These are phyloP conservation scores for Xylaria telfairii DNA, from an alignment of 495 filamentous ascomycete genomes.

Conservation along the genomic window DNA sequence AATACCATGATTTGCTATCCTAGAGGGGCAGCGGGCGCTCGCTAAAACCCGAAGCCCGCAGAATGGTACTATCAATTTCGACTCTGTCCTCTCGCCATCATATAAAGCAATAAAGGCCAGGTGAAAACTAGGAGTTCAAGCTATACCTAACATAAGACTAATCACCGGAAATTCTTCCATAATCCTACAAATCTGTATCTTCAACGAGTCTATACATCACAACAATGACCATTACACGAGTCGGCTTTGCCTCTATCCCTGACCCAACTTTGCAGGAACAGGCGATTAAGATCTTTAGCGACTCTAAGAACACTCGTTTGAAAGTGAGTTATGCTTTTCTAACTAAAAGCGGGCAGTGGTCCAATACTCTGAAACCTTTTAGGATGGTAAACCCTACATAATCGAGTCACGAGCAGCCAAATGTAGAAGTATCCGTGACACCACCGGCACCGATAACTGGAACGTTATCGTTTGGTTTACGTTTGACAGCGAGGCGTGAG, in stretches of 20 bases:
- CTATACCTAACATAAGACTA: neutral
- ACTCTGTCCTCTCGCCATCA: neutral
- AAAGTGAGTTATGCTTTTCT: neutral
- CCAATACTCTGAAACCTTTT: too few species aligned
- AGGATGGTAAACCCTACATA: slow-evolving; percentile 1
- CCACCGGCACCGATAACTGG: neutral
- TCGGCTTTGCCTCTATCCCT: neutral
- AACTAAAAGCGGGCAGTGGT: neutral
- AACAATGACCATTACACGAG: neutral
- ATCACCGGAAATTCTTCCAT: neutral
- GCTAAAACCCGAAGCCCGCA: neutral
- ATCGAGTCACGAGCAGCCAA: neutral
- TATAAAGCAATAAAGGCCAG: neutral
- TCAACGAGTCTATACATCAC: neutral
- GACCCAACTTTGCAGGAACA: neutral
- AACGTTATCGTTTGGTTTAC: slow-evolving; percentile 2
- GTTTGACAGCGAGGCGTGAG: neutral
- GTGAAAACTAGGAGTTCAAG: neutral
- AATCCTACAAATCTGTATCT: neutral
- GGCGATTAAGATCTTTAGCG: neutral
- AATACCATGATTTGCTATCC: neutral
- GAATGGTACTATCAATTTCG: neutral
- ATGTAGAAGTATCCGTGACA: slow-evolving; percentile 5
- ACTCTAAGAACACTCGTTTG: neutral
- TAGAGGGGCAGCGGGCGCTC: neutral